Base-by-base conservation (phyloP, 306 rosid species). In the Begonia fuchsioides region DNA sequence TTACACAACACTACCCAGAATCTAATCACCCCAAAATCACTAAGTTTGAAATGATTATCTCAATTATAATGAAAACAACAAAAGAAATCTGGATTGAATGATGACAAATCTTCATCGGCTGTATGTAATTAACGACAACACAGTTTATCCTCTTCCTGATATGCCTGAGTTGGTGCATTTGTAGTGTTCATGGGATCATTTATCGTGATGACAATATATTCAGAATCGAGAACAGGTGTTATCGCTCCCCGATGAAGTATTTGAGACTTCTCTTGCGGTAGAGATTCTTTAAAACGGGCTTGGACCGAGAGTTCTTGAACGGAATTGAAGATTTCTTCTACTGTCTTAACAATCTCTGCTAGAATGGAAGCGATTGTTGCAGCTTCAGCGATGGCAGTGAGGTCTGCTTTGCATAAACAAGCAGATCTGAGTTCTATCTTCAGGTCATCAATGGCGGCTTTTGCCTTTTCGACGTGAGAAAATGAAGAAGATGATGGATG, bases 241-340 rank as follows among this genome's bases (percentile, higher is more conserved):
- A 83, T 61, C 43, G 47, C 70, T 55, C 96, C 90, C 40, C 80
- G 69, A 51, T 83, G 96, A 65, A 88, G 90, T 32, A 78, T 14
- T 1, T 49, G 70, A 41, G 87, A 61, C 49, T 83, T 82, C 61
- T 83, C 93, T 15, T 71, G 80, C 8, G 83, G 76, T 2, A 68
- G 78, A 38, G 52, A 69, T 11, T 41, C 14, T 66, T 76, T 76
- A 74, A 83, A 88, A 46, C 68, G 67, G 2, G 95, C 95, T 38
- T 56, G 51, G 5, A 59, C 59, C 13, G 95, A 75, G 41, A 88
- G 95, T 55, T 88, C 90, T 4, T 57, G 62, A 57, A 81, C 81
- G 12, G 86, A 57, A 13, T 72, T 72, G 44, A 73, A 72, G 7
- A 83, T 78, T 47, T 76, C 71, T 53, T 83, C 90, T 15, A 76